A percentile compares a stretch with the other conserved stretches of the same genome.
Conservation (phyloP, 768 basidiomycete genomes). For the Pleurotus tuoliensis region DNA sequence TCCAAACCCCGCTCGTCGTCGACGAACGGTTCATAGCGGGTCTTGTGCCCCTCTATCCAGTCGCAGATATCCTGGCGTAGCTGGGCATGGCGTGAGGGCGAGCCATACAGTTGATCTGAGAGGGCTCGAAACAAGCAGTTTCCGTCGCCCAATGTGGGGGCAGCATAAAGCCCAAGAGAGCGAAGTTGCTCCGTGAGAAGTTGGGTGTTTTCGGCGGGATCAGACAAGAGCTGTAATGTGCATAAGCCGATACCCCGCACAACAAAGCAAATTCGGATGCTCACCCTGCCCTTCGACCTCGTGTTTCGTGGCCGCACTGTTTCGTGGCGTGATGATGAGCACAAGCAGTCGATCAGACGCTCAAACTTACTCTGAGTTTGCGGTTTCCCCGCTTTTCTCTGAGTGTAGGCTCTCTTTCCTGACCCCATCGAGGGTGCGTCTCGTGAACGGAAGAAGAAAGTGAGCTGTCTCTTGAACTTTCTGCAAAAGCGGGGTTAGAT, state of each 20-base stretch:
- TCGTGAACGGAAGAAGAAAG: not conserved
- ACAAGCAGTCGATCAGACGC: conserved; percentile 17
- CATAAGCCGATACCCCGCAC: conserved; percentile 5
- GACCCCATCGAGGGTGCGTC: conserved; percentile 12
- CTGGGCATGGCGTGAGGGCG: conserved; percentile 61
- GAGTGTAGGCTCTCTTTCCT: conserved; percentile 12
- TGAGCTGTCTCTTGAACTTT: not conserved
- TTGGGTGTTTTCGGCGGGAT: conserved; percentile 62
- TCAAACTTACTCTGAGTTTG: conserved; percentile 16
- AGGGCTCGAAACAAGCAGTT: conserved; percentile 93
- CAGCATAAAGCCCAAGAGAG: conserved; percentile 81
- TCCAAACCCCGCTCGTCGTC: conserved; percentile 78
- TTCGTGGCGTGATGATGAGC: not conserved
- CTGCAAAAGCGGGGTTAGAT: conserved; percentile 4
- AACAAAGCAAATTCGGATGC: conserved; percentile 14
- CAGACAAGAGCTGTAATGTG: conserved; percentile 37
- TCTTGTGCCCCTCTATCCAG: conserved; percentile 67
- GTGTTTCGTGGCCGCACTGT: conserved; percentile 55
- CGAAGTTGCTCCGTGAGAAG: conserved; percentile 71
- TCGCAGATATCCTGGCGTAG: conserved; percentile 78
- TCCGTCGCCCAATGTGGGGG: conserved; percentile 82
- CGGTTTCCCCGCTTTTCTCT: conserved; percentile 13
- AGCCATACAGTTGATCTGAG: conserved; percentile 82
- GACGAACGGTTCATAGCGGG: conserved; percentile 82
- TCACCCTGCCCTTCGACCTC: conserved; percentile 55